Evolutionary conservation across 2,329 filamentous ascomycete genomes (phyloP).

Genomic region (Microascus cirrosus): DNA sequence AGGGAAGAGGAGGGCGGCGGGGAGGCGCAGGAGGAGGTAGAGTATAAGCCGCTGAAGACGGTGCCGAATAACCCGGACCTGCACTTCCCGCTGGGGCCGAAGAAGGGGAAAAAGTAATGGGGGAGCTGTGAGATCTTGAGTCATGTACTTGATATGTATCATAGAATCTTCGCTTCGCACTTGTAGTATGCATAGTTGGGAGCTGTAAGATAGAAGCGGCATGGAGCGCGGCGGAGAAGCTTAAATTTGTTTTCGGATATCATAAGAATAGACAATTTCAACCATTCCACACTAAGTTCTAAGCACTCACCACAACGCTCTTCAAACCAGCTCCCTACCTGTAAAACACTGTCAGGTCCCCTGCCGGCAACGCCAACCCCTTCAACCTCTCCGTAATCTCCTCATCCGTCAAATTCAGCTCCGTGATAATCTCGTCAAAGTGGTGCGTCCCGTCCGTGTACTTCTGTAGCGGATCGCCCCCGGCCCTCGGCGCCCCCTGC

Average conservation of each 20-base stretch:
- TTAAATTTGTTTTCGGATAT: neutral
- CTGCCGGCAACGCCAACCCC: constrained; percentile 31
- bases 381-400: constrained; percentile 61
- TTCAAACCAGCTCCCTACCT: constrained; percentile 19
- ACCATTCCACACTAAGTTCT: neutral
- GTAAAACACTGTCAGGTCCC: constrained; percentile 44
- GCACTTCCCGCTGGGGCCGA: constrained; percentile 9
- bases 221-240: neutral
- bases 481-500: constrained; percentile 27
- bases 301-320: neutral
- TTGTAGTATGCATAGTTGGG: neutral
- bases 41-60: neutral
- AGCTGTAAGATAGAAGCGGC: constrained; percentile 1
- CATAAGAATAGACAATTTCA: neutral
- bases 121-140: neutral
- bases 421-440: constrained; percentile 75
- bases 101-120: constrained; percentile 3
- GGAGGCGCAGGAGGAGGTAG: constrained; percentile 5
- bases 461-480: constrained; percentile 43
- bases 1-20: constrained; percentile 17
- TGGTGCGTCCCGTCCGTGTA: constrained; percentile 67
- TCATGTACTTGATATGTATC: neutral
- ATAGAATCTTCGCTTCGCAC: neutral
- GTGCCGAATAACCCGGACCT: constrained; percentile 13
- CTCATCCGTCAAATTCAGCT: constrained; percentile 57